Evolutionary conservation across 2,329 filamentous ascomycete species (phyloP), one percentile per base, ranked within the genome.

Genomic region (Lithohypha guttulata): DNA sequence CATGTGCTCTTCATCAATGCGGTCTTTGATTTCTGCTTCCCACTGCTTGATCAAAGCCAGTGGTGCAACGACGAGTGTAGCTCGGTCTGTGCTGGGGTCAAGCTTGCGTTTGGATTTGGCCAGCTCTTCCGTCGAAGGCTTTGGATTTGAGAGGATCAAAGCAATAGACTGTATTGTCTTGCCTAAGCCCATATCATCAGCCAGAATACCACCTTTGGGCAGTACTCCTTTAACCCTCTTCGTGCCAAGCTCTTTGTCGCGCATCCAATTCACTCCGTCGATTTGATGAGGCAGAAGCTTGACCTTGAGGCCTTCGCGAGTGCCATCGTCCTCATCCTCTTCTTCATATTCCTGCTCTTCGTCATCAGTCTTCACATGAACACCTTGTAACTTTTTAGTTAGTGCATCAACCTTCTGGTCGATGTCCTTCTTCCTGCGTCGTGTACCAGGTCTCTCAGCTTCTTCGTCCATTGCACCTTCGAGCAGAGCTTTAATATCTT

Each of bases 121-220:
- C 36, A 60, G 53, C 20, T 54, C 56, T 37, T 61, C 59, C 30
- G 64, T 62, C 2, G 71, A 69, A 18, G 82, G 79, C 52, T 81
- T 84, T 13, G 77, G 74, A 53, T 96, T 94, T 40, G 73, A 81
- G 25, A 98, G 69, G 28, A 98, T 81, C 21, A 96, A 70, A 1
- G 89, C 79, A 42, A 98, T 83, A 1, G 87, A 85, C 62, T 98
- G 91, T 10, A 98, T 73, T 1, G 91, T 98, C 68, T 98, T 98
- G 42, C 91, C 91, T 10, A 96, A 68, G 49, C 89, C 89, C 89
- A 96, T 66, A 57, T 98, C 91, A 54, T 98, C 91, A 13, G 91
- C 91, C 23, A 98, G 71, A 47, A 98, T 93, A 13, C 91, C 91
- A 23, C 91, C 91, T 52, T 93, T 91, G 20, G 89, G 86, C 7